These are phyloP conservation scores for Colletotrichum camelliae DNA, from an alignment of 2,329 filamentous ascomycete species.

Conservation along the genomic window DNA sequence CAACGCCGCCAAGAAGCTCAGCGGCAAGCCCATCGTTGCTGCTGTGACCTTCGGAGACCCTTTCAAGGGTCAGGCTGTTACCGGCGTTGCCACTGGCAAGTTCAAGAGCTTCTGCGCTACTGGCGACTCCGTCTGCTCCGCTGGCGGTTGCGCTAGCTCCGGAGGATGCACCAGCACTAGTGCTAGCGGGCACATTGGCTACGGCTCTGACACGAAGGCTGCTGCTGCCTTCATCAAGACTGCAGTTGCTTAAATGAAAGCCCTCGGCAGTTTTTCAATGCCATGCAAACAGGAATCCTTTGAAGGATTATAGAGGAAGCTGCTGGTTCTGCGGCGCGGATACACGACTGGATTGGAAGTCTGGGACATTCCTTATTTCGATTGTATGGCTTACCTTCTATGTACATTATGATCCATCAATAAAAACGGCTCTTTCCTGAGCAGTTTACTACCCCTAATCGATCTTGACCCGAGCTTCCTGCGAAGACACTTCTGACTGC, in stretches of 20 bases:
- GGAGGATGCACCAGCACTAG: conserved; percentile 8
- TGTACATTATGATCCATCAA: neutral
- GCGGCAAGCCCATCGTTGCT: neutral
- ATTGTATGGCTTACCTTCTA: neutral
- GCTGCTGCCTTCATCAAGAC: conserved; percentile 11
- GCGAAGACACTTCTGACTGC: neutral
- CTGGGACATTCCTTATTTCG: neutral
- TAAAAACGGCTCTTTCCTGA: neutral
- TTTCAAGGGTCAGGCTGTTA: conserved; percentile 2
- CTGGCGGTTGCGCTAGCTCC: conserved; percentile 10
- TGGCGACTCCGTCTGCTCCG: neutral
- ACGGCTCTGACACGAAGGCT: neutral
- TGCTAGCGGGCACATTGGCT: conserved; percentile 1
- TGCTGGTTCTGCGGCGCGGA: neutral
- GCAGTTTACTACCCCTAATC: neutral
- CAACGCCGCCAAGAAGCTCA: conserved; percentile 42
- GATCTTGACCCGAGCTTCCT: neutral
- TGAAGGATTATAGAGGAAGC: neutral
- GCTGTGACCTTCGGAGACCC: conserved; percentile 24
- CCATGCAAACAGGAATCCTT: neutral
- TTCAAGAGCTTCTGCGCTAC: conserved; percentile 16
- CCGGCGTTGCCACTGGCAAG: neutral
- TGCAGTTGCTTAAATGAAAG: neutral
- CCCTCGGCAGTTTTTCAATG: neutral
- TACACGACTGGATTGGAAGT: neutral